Base-by-base conservation (phyloP, 192 early-diverging fungal species). In the Rhizophagus prolifer region DNA sequence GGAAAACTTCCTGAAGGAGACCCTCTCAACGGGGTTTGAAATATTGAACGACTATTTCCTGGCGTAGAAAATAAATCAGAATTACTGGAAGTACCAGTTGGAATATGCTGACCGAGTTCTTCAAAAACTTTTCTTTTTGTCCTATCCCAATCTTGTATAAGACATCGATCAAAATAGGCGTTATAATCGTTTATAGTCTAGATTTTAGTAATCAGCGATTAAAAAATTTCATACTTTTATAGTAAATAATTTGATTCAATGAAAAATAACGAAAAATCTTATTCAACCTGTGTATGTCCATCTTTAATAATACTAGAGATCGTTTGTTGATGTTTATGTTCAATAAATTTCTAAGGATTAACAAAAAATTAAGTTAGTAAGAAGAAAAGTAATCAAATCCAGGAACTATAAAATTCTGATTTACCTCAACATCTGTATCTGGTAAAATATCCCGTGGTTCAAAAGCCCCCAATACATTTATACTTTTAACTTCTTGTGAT, bases 91-190 rank as follows among this genome's bases (percentile, higher is more conserved):
- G 14, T 26, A 59, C 16, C 74, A 79, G 25, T 26, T 58, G 64
- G 44, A 58, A 86, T 83, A 74, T 86, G 82, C 78, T 94, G 91
- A 38, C 94, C 95, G 8, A 97, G 82, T 77, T 97, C 93, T 79
- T 94, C 92, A 81, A 96, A 94, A 63, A 96, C 85, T 8, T 88
- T 83, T 34, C 87, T 85, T 81, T 93, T 91, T 25, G 88, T 80
- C 23, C 86, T 86, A 71, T 93, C 90, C 95, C 95, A 96, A 76
- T 93, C 89, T 28, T 82, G 73, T 62, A 85, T 81, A 79, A 93
- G 79, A 19, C 81, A 80, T 21, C 80, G 46, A 36, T 91, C 88
- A 83, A 89, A 88, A 61, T 84, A 67, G 28, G 83, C 81, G 63
- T 93, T 88, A 82, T 90, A 93, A 69, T 94, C 93, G 41, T 87